A percentile compares a stretch with the other conserved stretches of the same genome.
These are phyloP conservation scores for Diplosphaera chodatii DNA, from an alignment of 139 green algal genomes.

Conservation along the genomic window DNA sequence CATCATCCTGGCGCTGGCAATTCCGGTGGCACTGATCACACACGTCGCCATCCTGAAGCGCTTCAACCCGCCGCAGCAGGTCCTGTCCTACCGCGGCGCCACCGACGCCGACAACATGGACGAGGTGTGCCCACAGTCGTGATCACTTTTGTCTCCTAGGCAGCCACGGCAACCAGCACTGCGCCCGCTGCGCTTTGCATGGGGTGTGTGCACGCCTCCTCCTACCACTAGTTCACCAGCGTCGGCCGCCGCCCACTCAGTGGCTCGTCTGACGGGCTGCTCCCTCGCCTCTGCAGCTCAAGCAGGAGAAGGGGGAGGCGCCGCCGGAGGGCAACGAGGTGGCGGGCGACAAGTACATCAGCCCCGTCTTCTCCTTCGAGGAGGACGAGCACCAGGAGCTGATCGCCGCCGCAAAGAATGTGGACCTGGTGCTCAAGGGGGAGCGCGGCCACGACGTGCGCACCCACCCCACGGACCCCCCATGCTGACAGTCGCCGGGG, in stretches of 20 bases:
- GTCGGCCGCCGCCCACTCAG: too few species aligned
- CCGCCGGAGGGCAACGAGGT: neutral
- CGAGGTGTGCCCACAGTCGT: neutral
- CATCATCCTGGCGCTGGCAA: neutral
- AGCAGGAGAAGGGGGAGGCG: neutral
- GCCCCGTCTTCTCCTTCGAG: neutral
- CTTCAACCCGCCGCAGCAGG: conserved; percentile 47
- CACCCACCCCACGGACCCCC: too few species aligned
- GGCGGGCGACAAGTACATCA: neutral
- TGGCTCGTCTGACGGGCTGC: too few species aligned
- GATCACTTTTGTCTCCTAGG: too few species aligned
- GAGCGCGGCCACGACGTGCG: neutral
- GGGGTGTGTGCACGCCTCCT: too few species aligned
- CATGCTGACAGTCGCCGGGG: too few species aligned
- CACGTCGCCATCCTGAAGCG: neutral
- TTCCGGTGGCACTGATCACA: neutral
- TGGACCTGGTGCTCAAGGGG: neutral
- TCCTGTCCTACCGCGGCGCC: conserved; percentile 52
- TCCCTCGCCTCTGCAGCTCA: neutral
- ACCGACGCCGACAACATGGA: conserved; percentile 43
- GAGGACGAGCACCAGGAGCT: neutral
- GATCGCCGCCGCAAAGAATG: neutral
- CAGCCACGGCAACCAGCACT: too few species aligned
- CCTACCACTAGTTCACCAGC: too few species aligned
- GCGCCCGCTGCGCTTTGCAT: too few species aligned